Base-by-base conservation (phyloP, 2,329 filamentous ascomycete genomes). In the Pleoardoris graminearum region DNA sequence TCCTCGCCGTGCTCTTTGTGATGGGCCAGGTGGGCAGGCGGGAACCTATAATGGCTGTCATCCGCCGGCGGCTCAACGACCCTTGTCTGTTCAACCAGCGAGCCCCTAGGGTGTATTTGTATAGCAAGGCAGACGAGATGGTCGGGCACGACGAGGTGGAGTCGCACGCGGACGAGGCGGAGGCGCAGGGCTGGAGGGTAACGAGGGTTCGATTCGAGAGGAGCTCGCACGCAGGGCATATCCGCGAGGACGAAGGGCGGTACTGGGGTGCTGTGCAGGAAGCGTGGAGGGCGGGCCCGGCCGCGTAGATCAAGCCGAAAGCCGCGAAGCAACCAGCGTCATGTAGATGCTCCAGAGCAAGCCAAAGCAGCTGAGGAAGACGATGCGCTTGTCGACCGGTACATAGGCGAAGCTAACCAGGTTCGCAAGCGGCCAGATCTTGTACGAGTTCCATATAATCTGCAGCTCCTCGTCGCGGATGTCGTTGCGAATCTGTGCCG, bases 331-430 rank as follows among this genome's bases (percentile, higher is more conserved):
- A 51, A 86, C 75, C 58, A 92, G 75, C 60, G 86, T 90, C 71
- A 92, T 77, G 69, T 89, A 91, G 32, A 91, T 78, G 1, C 87
- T 87, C 89, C 89, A 93, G 10, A 79, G 79, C 33, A 92, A 78
- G 7, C 89, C 89, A 30, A 87, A 88, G 55, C 87, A 72, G 60
- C 85, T 85, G n/a, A 86, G 86, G 55, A 92, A 82, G 47, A 91
- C 76, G 59, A 88, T 88, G 23, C 89, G 80, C 23, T 79, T 79
- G 69, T 90, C 83, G 11, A 91, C 83, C 11, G 86, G 88, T 62
- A 87, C 82, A 45, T 90, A 76, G 0, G 85, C 83, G 62, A 88
- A 91, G 76, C 88, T 88, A 61, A 90, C 68, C 35, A 89, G 72
- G 61, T 86, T 88, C 23, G 91, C 86, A 12, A 84, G 68, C 1